phyloP scores from a whole-genome alignment of 106 monocot species.

The Dioscorea zingiberensis region DNA sequence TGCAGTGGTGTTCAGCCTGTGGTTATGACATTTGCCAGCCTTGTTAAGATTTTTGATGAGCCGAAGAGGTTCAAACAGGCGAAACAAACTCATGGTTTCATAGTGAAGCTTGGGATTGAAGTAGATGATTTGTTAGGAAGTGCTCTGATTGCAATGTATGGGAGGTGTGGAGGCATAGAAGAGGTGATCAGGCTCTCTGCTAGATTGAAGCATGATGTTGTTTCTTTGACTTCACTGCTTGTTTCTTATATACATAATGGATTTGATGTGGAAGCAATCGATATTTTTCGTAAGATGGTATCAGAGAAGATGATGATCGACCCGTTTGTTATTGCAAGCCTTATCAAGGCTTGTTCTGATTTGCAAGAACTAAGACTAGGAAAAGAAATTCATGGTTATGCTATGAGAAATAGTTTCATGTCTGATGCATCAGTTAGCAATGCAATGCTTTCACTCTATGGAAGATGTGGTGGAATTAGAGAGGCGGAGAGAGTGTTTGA shows the following conservation, averaged over 20 bases:
- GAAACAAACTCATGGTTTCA: constrained; percentile 54
- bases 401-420: constrained; percentile 32
- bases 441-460: constrained; percentile 52
- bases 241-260: constrained; percentile 52
- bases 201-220: constrained; percentile 22
- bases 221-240: constrained; percentile 57
- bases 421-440: constrained; percentile 34
- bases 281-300: constrained; percentile 40
- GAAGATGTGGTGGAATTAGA: constrained; percentile 31
- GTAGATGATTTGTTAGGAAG: constrained; percentile 35
- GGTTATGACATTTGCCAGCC: constrained; percentile 38
- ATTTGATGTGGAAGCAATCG: constrained; percentile 17
- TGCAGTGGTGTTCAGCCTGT: constrained; percentile 33
- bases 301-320: constrained; percentile 25
- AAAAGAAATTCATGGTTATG: constrained; percentile 52
- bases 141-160: constrained; percentile 60
- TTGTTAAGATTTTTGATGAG: constrained; percentile 49
- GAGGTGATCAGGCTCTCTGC: constrained; percentile 33
- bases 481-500: constrained; percentile 42
- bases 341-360: constrained; percentile 30
- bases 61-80: constrained; percentile 30
- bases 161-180: constrained; percentile 48
- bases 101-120: constrained; percentile 45
- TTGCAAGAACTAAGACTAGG: constrained; percentile 19
- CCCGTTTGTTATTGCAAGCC: constrained; percentile 31